Evolutionary conservation across 83 land plant species (phyloP).

Genomic region (Diphasiastrum complanatum): DNA sequence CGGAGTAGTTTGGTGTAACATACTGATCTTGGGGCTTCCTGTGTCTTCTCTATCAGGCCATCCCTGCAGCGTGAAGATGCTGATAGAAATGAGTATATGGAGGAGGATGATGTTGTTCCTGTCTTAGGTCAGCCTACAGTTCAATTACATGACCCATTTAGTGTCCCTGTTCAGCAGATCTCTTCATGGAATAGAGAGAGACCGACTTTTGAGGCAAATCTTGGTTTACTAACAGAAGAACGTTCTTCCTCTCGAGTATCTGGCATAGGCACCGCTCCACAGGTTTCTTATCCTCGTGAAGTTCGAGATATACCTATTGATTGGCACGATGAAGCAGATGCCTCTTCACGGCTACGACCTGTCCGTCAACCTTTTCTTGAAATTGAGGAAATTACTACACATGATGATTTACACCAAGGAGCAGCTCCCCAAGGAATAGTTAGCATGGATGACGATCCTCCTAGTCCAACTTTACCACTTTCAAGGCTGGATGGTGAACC

Average conservation of each 20-base stretch:
- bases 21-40: too few species aligned
- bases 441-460: background rate
- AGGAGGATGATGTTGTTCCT: conserved; percentile 7
- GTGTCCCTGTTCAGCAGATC: too few species aligned
- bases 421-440: background rate
- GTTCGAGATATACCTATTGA: conserved; percentile 13
- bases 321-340: conserved; percentile 7
- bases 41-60: background rate
- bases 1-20: too few species aligned
- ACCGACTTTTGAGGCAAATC: too few species aligned
- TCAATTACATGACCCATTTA: too few species aligned
- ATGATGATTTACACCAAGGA: background rate
- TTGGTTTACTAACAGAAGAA: too few species aligned
- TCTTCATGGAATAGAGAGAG: too few species aligned
- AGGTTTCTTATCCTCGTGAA: conserved; percentile 1
- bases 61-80: conserved; percentile 1
- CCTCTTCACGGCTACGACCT: background rate
- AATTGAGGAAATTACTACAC: background rate
- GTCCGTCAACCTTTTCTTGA: background rate
- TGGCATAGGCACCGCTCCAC: background rate
- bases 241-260: too few species aligned
- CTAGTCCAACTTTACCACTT: too few species aligned
- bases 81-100: conserved; percentile 12
- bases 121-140: too few species aligned
- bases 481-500: too few species aligned